Evolutionary conservation across 768 basidiomycete species (phyloP).

Genomic region (Termitomyces sp.): DNA sequence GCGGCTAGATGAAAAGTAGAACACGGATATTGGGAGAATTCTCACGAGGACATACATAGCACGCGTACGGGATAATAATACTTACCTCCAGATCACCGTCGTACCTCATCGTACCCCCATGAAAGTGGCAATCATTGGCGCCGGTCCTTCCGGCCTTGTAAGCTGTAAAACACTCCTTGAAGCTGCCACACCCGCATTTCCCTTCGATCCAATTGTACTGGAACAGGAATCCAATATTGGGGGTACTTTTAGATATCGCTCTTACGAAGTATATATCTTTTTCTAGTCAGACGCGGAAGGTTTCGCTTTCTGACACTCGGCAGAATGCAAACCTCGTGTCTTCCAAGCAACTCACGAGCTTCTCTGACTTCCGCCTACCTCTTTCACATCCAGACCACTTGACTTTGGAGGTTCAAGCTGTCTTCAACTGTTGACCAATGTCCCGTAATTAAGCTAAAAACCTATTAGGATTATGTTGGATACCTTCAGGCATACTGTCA

Average conservation of each 20-base stretch:
- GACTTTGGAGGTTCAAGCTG: slow-evolving; percentile 27
- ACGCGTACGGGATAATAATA: not conserved
- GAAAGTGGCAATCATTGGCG: slow-evolving; percentile 34
- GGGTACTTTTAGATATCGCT: slow-evolving; percentile 45
- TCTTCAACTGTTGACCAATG: not conserved
- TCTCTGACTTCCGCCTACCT: slow-evolving; percentile 53
- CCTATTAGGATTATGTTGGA: slow-evolving; percentile 36
- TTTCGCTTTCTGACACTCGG: not conserved
- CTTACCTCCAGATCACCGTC: too few species aligned
- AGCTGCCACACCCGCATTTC: slow-evolving; percentile 28
- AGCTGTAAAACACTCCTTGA: slow-evolving; percentile 44
- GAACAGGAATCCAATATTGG: slow-evolving; percentile 45
- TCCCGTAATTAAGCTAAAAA: not conserved
- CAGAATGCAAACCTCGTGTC: slow-evolving; percentile 48
- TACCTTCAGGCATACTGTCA: slow-evolving; percentile 43
- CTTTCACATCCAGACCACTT: slow-evolving; percentile 41
- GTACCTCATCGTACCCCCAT: slow-evolving; percentile 3
- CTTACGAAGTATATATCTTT: slow-evolving; percentile 33
- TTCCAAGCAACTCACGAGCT: slow-evolving; percentile 54
- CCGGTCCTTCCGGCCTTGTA: slow-evolving; percentile 45
- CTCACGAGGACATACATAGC: not conserved
- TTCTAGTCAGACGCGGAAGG: not conserved
- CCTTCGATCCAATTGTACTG: slow-evolving; percentile 42
- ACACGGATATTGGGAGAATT: too few species aligned
- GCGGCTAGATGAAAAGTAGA: too few species aligned